A percentile compares a stretch with the other conserved stretches of the same genome.
Conservation (phyloP, 2,329 filamentous ascomycete species). For the Diaporthe vaccinii region DNA sequence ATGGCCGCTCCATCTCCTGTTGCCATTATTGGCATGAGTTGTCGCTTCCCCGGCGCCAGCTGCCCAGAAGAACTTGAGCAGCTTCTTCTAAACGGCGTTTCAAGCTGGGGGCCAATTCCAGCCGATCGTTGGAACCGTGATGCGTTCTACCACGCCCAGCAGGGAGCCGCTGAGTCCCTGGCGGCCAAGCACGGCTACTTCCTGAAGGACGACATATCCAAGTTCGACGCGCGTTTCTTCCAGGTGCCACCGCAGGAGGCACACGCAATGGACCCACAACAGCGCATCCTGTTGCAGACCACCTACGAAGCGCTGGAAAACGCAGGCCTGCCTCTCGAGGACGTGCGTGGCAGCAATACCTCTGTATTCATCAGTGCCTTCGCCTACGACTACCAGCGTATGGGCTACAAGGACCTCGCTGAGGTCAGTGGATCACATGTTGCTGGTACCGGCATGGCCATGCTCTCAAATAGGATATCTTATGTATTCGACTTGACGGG, state of each 20-base stretch:
- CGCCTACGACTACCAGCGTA: constrained; percentile 43
- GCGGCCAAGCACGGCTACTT: constrained; percentile 52
- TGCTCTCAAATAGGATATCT: constrained; percentile 47
- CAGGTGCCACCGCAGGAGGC: constrained; percentile 21
- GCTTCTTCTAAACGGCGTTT: constrained; percentile 47
- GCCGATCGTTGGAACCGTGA: constrained; percentile 50
- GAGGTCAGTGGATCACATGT: constrained; percentile 42
- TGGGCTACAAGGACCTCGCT: constrained; percentile 43
- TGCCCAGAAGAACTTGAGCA: constrained; percentile 50
- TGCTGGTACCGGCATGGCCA: constrained; percentile 41
- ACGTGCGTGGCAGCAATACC: constrained; percentile 48
- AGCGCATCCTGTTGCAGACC: constrained; percentile 50
- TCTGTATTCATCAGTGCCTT: constrained; percentile 50
- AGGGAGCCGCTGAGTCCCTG: constrained; percentile 49
- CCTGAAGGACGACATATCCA: constrained; percentile 48
- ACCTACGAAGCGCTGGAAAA: constrained; percentile 53
- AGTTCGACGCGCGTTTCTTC: constrained; percentile 49
- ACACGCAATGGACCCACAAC: constrained; percentile 47
- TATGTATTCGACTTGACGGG: constrained; percentile 49
- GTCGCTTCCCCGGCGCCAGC: constrained; percentile 41
- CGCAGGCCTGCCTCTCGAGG: constrained; percentile 49
- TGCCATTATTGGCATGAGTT: constrained; percentile 25
- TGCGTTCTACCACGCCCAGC: constrained; percentile 52
- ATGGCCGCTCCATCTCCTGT: constrained; percentile 13
- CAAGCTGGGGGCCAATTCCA: constrained; percentile 50